Evolutionary conservation across 2,329 filamentous ascomycete genomes (phyloP).

Genomic region (Colletotrichum agaves): DNA sequence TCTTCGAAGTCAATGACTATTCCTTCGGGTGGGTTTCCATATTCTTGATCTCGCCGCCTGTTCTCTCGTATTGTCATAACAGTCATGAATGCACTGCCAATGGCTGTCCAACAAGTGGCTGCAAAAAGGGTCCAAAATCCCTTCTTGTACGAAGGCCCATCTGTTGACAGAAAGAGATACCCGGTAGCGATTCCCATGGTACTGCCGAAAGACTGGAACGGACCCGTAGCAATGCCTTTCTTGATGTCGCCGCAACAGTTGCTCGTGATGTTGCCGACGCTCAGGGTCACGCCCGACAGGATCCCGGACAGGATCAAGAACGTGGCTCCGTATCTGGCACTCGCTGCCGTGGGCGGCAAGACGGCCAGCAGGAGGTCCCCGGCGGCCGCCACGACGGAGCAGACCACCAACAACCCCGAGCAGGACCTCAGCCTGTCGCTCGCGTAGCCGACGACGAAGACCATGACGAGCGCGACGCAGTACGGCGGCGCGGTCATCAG

Average conservation of each 20-base stretch:
- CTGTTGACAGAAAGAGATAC: conserved; percentile 21
- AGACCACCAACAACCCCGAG: conserved; percentile 33
- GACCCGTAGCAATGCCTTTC: conserved; percentile 22
- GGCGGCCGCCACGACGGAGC: conserved; percentile 30
- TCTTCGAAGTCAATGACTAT: conserved; percentile 27
- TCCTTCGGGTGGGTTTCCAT: conserved; percentile 14
- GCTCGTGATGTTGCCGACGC: conserved; percentile 26
- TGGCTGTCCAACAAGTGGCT: conserved; percentile 25
- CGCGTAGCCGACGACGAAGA: conserved; percentile 31
- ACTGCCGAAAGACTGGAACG: conserved; percentile 32
- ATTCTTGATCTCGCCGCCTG: conserved; percentile 35
- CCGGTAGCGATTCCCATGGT: conserved; percentile 33
- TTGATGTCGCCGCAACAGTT: conserved; percentile 35
- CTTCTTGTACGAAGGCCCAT: conserved; percentile 19
- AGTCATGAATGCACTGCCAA: conserved; percentile 31
- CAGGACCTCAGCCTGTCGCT: conserved; percentile 38
- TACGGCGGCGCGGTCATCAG: conserved; percentile 39
- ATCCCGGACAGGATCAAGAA: conserved; percentile 27
- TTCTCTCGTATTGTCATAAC: conserved; percentile 37
- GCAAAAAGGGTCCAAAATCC: conserved; percentile 32
- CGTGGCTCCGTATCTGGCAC: conserved; percentile 22
- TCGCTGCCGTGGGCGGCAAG: conserved; percentile 10
- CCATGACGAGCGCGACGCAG: conserved; percentile 37
- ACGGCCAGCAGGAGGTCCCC: conserved; percentile 24
- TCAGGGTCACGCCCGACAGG: conserved; percentile 18